Evolutionary conservation across 2,329 filamentous ascomycete species (phyloP), one percentile per base, ranked within the genome.

Genomic region (Exophiala mesophila): DNA sequence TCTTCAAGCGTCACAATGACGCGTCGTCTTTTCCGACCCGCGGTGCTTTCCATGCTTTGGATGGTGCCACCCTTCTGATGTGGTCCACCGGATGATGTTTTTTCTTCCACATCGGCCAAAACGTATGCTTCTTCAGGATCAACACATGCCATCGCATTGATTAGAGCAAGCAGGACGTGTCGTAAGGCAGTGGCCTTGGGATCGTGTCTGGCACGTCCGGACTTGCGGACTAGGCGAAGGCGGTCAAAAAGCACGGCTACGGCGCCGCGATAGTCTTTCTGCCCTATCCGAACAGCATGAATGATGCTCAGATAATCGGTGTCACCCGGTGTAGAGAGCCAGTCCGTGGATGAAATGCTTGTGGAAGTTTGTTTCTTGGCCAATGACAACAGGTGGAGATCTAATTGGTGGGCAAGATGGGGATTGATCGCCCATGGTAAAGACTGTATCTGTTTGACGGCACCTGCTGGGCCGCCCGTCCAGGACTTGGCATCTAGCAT

Each of bases 81-180:
- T n/a, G n/a, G n/a, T 15, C 45, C 33, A 12, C 5, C 46, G 43
- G 49, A 18, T 18, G 16, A 16, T 10, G 21, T 43, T 19, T 45
- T 44, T 6, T 40, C 40, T 3, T 45, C 44, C 2, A 8, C 45
- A 5, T 36, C 31, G 4, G 47, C 45, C 16, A 80, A 61, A 32
- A 94, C 78, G 77, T 94, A 98, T 1, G 83, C 83, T 57, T 95
- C 85, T 49, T 86, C 80, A 44, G 81, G 72, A 36, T 85, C 80
- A 29, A 96, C 88, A 51, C 88, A 95, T 53, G 85, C 87, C 47
- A 98, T 72, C 1, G 88, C 83, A 61, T 98, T 98, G 68, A 98
- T 94, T 32, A 98, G 76, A 48, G 88, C 75, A n/a, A 97, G 70
- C 57, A 94, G 92, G 57, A 87, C 83, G 54, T 85, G 78, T 34